Evolutionary conservation across 129 eudicot genomes (phyloP), one percentile per base, ranked within the genome.

Genomic region (Centaurea solstitialis): DNA sequence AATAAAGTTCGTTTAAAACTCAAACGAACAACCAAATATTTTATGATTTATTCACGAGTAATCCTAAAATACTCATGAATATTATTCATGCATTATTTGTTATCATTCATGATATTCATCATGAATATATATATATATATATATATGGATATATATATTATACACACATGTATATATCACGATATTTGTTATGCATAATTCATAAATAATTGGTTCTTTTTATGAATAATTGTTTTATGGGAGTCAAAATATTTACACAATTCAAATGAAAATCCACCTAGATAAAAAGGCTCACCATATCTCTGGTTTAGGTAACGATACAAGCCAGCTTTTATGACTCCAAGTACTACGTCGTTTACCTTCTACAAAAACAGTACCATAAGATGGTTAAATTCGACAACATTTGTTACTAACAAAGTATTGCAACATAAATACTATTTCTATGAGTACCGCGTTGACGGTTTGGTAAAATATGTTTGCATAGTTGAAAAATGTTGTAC

Each of bases 271-370:
- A 17, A 11, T 45, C n/a, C 57, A 10, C 5, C 57, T 10, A 45
- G 17, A 3, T 45, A 22, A 21, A 3, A 17, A 28, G 17, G 57
- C 57, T 45, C 57, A 45, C 57, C 57, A 11, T 72, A 73, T 72
- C 73, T 72, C 22, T 73, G 13, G 43, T 33, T 80, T 7, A 80
- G 79, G 12, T 80, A 80, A 0, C 73, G 79, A 28, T 78, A 70
- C 6, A 80, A 72, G n/a, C 84, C 84, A 47, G 83, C 83, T 71
- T 80, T 50, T 30, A 68, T 35, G 17, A 80, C 75, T 45, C 83
- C 83, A 18, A 80, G 35, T 9, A 62, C 79, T 5, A 80, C 84
- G 65, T 80, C 84, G 30, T 80, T 80, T 30, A 73, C 35, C 23
- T 81, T 45, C 57, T 45, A 45, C 0, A 45, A 45, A 45, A 45